Evolutionary conservation across 495 filamentous ascomycete species (phyloP), one percentile per base, ranked within the genome.

Genomic region (Viridothelium virens): DNA sequence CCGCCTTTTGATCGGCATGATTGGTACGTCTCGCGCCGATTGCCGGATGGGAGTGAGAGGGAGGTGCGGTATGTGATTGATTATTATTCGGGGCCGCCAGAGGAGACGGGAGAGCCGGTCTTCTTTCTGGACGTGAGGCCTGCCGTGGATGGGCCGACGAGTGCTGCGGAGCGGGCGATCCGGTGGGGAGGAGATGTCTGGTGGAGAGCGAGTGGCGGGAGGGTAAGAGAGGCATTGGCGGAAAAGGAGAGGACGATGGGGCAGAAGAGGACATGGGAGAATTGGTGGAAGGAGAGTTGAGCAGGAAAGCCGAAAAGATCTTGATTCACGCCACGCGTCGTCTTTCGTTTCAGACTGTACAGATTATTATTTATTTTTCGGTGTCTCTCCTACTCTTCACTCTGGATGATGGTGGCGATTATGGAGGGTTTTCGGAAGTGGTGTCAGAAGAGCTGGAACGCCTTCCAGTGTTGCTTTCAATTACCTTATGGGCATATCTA

Each of bases 1-100:
- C 89, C 91, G 38, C 94, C 94, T n/a, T 98, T 98, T 72, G 94
- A 98, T 77, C 86, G 94, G 64, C 94, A 98, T 72, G 94, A 98
- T 74, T 98, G 94, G 94, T 97, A 87, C 72, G 88, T 98, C 36
- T 82, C 87, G 70, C 84, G 94, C 53, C 79, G 84, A 33, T 76
- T 81, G 18, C 77, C 85, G n/a, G 82, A 84, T 4, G 81, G 84
- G 18, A 66, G 77, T 69, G 75, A 74, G 65, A 86, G 85, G 74
- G 91, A 97, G 80, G 81, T 96, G 56, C 84, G 94, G 67, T 99
- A 99, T 74, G 88, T 99, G 62, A 99, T 99, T 71, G 94, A 99
- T 73, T 99, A 97, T 76, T 99, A 99, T 77, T 88, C 88, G 7
- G 95, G 86, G 0, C 86, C 87, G 18, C 88, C 90, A 0, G 94